Evolutionary conservation across 495 filamentous ascomycete genomes (phyloP), one percentile per base, ranked within the genome.

Genomic region (Diplogelasinospora grovesii): DNA sequence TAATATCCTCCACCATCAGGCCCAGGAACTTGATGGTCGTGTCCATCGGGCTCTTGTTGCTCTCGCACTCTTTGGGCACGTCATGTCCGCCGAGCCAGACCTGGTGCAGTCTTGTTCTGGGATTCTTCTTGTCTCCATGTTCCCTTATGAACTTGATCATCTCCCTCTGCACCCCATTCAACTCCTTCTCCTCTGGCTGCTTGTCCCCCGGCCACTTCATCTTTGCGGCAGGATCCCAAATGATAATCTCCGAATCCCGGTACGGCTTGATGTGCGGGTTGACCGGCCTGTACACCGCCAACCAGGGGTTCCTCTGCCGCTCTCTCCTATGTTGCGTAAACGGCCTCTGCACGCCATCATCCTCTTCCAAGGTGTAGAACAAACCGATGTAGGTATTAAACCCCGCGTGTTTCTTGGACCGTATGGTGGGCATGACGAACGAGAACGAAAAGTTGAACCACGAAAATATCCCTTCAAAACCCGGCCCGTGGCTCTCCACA

Each of bases 321-420:
- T n/a, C n/a, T n/a, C n/a, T n/a, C n/a, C n/a, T n/a, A n/a, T n/a
- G n/a, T n/a, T n/a, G n/a, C n/a, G n/a, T n/a, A n/a, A n/a, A n/a
- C n/a, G n/a, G n/a, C n/a, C n/a, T n/a, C n/a, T n/a, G n/a, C n/a
- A n/a, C n/a, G n/a, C n/a, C n/a, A n/a, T n/a, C n/a, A 1, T 52
- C 59, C 8, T 52, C 55, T 2, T 56, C 44, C 27, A 65, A 55
- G n/a, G 64, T 71, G 36, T 69, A 70, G 48, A 73, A 73, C 14
- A 71, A 53, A 1, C 66, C 68, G 2, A 55, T 28, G 42, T 61
- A 69, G 2, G 62, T 66, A 27, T 68, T 66, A 8, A 41, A 59
- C 10, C 24, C 16, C 2, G 16, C 2, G 2, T 10, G 18, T n/a
- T 21, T 35, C 20, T 8, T 9, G 5, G 6, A 28, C 3, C n/a